These are phyloP conservation scores for Alternaria postmessia DNA, from an alignment of 2,329 filamentous ascomycete species.

Conservation along the genomic window DNA sequence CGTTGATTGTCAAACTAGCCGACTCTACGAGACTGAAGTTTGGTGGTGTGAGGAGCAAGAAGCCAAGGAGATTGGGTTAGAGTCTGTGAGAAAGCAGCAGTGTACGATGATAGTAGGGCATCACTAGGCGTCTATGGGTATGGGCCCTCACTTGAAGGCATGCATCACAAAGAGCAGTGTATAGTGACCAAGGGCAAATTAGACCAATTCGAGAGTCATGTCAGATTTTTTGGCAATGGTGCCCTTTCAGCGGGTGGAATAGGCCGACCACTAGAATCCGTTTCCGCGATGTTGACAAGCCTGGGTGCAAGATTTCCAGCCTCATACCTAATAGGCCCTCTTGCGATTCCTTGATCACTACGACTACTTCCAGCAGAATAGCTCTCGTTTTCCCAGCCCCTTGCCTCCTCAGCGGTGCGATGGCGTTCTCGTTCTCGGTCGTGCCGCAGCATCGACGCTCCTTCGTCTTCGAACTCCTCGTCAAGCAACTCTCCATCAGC, in stretches of 20 bases:
- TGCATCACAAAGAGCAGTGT: constrained; percentile 8
- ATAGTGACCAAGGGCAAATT: constrained; percentile 3
- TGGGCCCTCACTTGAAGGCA: not conserved
- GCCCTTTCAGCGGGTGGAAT: constrained; percentile 57
- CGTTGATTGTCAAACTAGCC: constrained; percentile 78
- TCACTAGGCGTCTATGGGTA: too few species aligned
- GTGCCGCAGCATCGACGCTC: constrained; percentile 65
- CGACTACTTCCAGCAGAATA: constrained; percentile 41
- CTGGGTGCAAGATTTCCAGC: constrained; percentile 43
- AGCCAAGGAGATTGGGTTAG: constrained; percentile 79
- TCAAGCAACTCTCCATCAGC: constrained; percentile 74
- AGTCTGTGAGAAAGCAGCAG: not conserved
- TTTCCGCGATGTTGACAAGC: constrained; percentile 50
- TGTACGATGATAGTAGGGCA: not conserved
- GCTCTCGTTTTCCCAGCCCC: constrained; percentile 40
- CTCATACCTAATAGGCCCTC: constrained; percentile 41
- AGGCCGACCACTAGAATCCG: constrained; percentile 53
- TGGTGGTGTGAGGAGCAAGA: constrained; percentile 87
- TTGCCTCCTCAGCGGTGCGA: constrained; percentile 37
- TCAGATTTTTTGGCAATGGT: constrained; percentile 51
- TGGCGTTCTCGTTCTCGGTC: constrained; percentile 43
- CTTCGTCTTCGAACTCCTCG: constrained; percentile 63
- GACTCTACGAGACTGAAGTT: constrained; percentile 94
- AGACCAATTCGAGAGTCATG: constrained; percentile 33
- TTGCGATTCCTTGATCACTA: constrained; percentile 46